phyloP scores from a whole-genome alignment of 2,329 filamentous ascomycete genomes.

The Claviceps sp. region DNA sequence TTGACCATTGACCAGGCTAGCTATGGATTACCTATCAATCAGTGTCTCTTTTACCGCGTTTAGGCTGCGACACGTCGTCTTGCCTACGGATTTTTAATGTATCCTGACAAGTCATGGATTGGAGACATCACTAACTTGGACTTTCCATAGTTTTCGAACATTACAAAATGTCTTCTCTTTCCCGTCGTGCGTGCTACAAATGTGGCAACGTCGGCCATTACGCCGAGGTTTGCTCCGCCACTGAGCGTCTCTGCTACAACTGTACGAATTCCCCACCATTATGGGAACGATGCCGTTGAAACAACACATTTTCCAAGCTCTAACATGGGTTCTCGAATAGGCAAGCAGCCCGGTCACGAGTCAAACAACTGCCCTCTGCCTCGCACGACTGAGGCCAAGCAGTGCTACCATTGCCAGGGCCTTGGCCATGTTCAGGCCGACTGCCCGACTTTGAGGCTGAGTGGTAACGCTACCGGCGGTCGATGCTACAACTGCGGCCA shows the following conservation, averaged over 20 bases:
- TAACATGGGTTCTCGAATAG: constrained; percentile 20
- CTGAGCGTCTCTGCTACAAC: constrained; percentile 98
- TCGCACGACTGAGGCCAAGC: constrained; percentile 95
- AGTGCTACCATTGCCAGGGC: constrained; percentile 99
- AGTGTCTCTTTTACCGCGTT: not conserved
- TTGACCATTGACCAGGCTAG: too few species aligned
- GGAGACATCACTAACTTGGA: not conserved
- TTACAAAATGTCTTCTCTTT: constrained; percentile 59
- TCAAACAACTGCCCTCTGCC: constrained; percentile 95
- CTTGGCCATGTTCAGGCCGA: constrained; percentile 97
- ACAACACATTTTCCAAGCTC: not conserved
- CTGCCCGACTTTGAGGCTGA: constrained; percentile 90
- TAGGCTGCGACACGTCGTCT: not conserved
- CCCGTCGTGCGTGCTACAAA: constrained; percentile 73
- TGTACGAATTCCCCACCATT: constrained; percentile 43
- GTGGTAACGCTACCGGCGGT: constrained; percentile 65
- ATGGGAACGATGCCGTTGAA: not conserved
- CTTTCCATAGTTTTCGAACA: not conserved
- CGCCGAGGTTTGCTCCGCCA: constrained; percentile 88
- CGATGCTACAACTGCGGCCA: constrained; percentile 97
- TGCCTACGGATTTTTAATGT: not conserved
- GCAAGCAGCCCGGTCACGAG: constrained; percentile 89
- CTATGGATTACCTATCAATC: too few species aligned
- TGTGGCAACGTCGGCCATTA: constrained; percentile 73
- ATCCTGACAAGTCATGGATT: not conserved